phyloP scores from a whole-genome alignment of 2,329 filamentous ascomycete genomes.

The Cercospora zeina region DNA sequence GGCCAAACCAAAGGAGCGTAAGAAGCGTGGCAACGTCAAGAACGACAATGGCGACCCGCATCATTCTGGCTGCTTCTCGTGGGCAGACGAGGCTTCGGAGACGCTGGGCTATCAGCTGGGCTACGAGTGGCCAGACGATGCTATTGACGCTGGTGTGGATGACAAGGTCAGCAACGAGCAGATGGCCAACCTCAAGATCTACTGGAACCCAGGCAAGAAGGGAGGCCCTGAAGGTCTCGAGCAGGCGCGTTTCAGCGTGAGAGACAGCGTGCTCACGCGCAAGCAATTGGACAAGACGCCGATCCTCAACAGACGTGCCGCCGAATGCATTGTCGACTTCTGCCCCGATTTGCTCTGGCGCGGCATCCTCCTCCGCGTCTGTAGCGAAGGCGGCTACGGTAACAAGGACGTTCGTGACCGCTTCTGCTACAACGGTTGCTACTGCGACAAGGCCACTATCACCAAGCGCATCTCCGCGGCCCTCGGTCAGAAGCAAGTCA shows the following conservation, averaged over 20 bases:
- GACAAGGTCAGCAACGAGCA: slow-evolving; percentile 31
- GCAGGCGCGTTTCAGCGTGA: slow-evolving; percentile 37
- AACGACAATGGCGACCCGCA: slow-evolving; percentile 35
- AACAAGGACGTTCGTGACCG: slow-evolving; percentile 41
- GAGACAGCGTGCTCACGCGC: slow-evolving; percentile 39
- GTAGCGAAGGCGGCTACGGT: slow-evolving; percentile 36
- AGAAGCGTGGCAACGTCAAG: slow-evolving; percentile 25
- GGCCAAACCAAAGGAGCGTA: slow-evolving; percentile 29
- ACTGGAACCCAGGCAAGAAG: slow-evolving; percentile 41
- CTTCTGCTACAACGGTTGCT: slow-evolving; percentile 41
- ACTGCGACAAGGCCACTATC: slow-evolving; percentile 40
- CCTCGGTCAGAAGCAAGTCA: slow-evolving; percentile 39
- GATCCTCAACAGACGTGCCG: slow-evolving; percentile 37
- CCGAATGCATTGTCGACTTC: slow-evolving; percentile 42
- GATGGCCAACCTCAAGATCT: slow-evolving; percentile 36
- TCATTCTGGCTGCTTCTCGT: slow-evolving; percentile 37
- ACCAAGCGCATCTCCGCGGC: slow-evolving; percentile 42
- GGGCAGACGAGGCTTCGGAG: slow-evolving; percentile 28
- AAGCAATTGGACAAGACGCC: slow-evolving; percentile 34
- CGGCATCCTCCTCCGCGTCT: slow-evolving; percentile 40
- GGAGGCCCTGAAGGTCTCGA: slow-evolving; percentile 36
- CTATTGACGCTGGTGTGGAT: slow-evolving; percentile 35
- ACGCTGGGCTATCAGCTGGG: slow-evolving; percentile 22
- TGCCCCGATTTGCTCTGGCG: slow-evolving; percentile 41
- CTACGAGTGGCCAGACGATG: slow-evolving; percentile 31